These are phyloP conservation scores for Gossypioides kirkii DNA, from an alignment of 345 rosid species.

Conservation along the genomic window DNA sequence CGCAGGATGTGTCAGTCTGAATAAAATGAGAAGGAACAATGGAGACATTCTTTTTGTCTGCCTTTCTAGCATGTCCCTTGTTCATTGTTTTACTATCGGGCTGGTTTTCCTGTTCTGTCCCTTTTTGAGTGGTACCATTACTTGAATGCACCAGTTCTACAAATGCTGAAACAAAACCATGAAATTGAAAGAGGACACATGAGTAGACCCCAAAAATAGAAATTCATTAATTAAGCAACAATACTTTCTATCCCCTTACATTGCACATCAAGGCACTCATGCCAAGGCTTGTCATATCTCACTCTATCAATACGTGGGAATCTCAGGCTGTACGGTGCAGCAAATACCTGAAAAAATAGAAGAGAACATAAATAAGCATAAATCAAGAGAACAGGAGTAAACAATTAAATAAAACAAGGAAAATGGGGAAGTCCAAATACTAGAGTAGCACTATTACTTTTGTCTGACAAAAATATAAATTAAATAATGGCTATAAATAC, in stretches of 20 bases:
- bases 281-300: constrained; percentile 96
- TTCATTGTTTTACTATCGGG: constrained; percentile 33
- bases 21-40: constrained; percentile 78
- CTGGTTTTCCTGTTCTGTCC: constrained; percentile 39
- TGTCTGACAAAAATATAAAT: constrained; percentile 3
- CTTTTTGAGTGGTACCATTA: constrained; percentile 86
- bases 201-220: not conserved
- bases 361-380: constrained; percentile 3
- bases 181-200: not conserved
- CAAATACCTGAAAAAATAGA: constrained; percentile 56
- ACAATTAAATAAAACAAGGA: constrained; percentile 7
- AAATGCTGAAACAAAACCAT: constrained; percentile 49
- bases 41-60: constrained; percentile 50
- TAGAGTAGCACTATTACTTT: constrained; percentile 2
- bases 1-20: constrained; percentile 73
- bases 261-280: constrained; percentile 92
- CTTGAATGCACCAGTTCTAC: constrained; percentile 77
- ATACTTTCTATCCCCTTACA: constrained; percentile 41
- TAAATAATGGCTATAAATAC: constrained; percentile 18
- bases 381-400: constrained; percentile 1
- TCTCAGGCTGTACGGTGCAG: constrained; percentile 91
- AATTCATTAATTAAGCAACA: not conserved
- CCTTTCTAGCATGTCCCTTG: constrained; percentile 39
- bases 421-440: constrained; percentile 8
- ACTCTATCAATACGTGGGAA: constrained; percentile 96